A percentile compares a stretch with the other conserved stretches of the same genome.
phyloP scores from a whole-genome alignment of 305 asterid genomes.

The Solanum chacoense region DNA sequence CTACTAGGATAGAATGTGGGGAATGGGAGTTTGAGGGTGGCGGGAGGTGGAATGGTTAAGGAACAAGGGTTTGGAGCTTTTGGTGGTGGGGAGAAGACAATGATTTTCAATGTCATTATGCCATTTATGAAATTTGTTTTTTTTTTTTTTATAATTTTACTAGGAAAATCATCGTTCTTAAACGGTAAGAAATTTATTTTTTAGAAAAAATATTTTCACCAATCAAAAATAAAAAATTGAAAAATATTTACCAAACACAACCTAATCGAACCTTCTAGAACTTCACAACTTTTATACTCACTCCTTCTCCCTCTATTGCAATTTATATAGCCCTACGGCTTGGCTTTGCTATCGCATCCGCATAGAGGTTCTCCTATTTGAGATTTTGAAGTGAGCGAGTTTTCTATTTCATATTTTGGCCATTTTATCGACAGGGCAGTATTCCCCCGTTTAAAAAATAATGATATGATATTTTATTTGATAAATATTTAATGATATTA shows the following conservation, averaged over 20 bases:
- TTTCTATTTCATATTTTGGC: too few relatives aligned
- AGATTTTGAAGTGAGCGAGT: too few relatives aligned
- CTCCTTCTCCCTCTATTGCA: not conserved
- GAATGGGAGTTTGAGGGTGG: not conserved
- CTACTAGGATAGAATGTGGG: not conserved
- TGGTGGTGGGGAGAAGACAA: not conserved
- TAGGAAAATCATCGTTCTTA: not conserved
- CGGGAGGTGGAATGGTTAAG: not conserved
- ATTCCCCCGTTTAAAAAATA: not conserved
- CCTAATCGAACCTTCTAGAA: not conserved
- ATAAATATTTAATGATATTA: not conserved
- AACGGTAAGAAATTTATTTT: not conserved
- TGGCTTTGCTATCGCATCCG: too few relatives aligned
- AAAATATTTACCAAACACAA: not conserved
- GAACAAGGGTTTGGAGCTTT: not conserved
- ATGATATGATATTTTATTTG: accelerated
- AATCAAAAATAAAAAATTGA: not conserved
- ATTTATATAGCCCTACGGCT: too few relatives aligned
- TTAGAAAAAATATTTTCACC: not conserved
- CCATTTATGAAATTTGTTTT: not conserved
- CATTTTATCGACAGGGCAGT: too few relatives aligned
- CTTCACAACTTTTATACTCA: not conserved
- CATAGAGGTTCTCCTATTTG: too few relatives aligned
- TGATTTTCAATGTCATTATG: not conserved
- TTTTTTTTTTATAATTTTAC: too few relatives aligned